Conservation (phyloP, 306 rosid species). For the Dryas alaskensis region DNA sequence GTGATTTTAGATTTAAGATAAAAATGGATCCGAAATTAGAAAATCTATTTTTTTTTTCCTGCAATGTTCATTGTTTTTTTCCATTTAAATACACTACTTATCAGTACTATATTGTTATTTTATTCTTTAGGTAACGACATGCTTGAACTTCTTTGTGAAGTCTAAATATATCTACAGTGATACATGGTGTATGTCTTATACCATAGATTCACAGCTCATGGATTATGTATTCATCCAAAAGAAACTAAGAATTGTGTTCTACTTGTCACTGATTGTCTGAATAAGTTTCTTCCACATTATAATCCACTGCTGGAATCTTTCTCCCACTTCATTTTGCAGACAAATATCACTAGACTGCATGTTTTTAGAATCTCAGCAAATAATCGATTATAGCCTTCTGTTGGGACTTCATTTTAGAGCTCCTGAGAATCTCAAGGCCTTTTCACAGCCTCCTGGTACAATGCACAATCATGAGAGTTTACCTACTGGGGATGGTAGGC, state of each 20-base stretch:
- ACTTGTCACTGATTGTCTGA: neutral
- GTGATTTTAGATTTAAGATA: conserved; percentile 7
- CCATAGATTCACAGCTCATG: conserved; percentile 11
- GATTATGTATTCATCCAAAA: conserved; percentile 9
- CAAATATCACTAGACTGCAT: conserved; percentile 75
- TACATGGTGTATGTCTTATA: conserved; percentile 4
- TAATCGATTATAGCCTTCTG: conserved; percentile 93
- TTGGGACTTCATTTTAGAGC: conserved; percentile 95
- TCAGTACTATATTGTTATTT: neutral
- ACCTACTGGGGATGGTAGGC: conserved; percentile 45
- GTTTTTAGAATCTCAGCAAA: conserved; percentile 86
- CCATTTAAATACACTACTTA: conserved; percentile 2
- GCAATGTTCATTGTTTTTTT: neutral
- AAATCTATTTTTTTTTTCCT: neutral
- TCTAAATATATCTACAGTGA: conserved; percentile 3
- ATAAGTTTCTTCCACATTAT: conserved; percentile 3
- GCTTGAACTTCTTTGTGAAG: conserved; percentile 1
- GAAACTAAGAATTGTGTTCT: neutral
- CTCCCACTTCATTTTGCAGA: conserved; percentile 47
- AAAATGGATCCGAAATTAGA: neutral
- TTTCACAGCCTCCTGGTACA: conserved; percentile 46
- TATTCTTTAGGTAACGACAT: neutral
- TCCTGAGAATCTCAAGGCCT: conserved; percentile 75
- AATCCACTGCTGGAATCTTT: conserved; percentile 9
- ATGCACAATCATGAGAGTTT: conserved; percentile 33